phyloP scores from a whole-genome alignment of 257 asterid genomes.

The Coffea canephora region DNA sequence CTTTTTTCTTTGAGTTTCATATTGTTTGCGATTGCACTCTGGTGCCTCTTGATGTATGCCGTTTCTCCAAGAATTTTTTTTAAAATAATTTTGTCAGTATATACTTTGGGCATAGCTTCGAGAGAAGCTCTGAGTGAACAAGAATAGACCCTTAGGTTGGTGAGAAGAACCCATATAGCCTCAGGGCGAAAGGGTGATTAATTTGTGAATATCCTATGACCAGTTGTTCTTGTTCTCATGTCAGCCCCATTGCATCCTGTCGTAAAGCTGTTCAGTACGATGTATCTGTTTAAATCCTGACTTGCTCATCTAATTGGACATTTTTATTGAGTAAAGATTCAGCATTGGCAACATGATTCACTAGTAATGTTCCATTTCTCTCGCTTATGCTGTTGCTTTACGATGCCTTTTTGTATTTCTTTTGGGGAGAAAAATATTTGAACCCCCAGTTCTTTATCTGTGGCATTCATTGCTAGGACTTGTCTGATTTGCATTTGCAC shows the following conservation, averaged over 20 bases:
- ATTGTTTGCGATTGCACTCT: neutral
- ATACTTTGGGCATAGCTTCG: neutral
- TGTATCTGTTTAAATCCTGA: neutral
- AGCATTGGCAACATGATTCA: neutral
- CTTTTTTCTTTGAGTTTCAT: neutral
- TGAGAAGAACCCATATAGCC: neutral
- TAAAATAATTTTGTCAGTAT: neutral
- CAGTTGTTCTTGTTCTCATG: neutral
- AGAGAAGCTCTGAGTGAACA: neutral
- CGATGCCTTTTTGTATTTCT: neutral
- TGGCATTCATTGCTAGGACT: neutral
- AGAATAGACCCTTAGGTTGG: neutral
- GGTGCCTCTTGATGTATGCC: neutral
- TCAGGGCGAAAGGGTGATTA: neutral
- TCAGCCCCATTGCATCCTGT: neutral
- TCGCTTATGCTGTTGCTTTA: neutral
- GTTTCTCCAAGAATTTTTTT: neutral
- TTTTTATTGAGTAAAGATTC: neutral
- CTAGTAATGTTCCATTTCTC: neutral
- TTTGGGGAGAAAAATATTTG: neutral
- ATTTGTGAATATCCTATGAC: neutral
- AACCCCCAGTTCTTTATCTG: neutral
- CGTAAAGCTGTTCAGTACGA: neutral
- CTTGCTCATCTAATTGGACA: neutral
- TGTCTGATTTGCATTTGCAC: slow-evolving; percentile 2